A percentile compares a stretch with the other conserved stretches of the same genome.
phyloP scores from a whole-genome alignment of 495 filamentous ascomycete species.

The Collariella sp. region DNA sequence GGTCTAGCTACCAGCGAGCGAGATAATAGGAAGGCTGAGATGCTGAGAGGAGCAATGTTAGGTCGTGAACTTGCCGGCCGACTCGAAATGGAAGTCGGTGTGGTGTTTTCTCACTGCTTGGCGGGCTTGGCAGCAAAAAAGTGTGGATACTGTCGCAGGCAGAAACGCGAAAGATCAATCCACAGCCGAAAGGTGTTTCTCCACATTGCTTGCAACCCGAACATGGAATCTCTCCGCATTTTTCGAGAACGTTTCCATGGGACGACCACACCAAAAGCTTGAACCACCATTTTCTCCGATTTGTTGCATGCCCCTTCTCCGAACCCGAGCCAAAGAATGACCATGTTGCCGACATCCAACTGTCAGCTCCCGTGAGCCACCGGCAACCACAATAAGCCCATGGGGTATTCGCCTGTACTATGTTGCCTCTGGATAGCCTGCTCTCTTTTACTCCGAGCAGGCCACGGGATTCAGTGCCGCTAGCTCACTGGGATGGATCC shows the following conservation, averaged over 20 bases:
- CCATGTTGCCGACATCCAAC: neutral
- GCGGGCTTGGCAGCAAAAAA: too few relatives aligned
- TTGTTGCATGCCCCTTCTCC: neutral
- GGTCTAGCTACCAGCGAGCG: too few relatives aligned
- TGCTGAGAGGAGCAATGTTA: too few relatives aligned
- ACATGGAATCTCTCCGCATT: too few relatives aligned
- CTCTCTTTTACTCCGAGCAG: conserved; percentile 5
- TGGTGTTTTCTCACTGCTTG: too few relatives aligned
- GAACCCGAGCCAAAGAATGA: neutral
- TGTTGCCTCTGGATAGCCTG: neutral
- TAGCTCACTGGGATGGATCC: conserved; percentile 4
- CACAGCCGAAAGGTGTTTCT: too few relatives aligned
- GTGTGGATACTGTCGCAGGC: too few relatives aligned
- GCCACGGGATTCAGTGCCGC: conserved; percentile 12
- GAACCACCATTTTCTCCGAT: conserved; percentile 18
- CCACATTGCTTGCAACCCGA: too few relatives aligned
- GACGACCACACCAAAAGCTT: neutral
- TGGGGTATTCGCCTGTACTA: neutral
- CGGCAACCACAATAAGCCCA: neutral
- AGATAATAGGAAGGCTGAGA: too few relatives aligned
- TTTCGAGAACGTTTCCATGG: neutral
- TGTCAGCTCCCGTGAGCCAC: neutral
- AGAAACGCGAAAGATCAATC: too few relatives aligned
- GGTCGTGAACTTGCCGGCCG: too few relatives aligned
- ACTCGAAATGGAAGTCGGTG: too few relatives aligned